Evolutionary conservation across 2,329 filamentous ascomycete species (phyloP), one percentile per base, ranked within the genome.

Genomic region (Sclerotinia borealis): DNA sequence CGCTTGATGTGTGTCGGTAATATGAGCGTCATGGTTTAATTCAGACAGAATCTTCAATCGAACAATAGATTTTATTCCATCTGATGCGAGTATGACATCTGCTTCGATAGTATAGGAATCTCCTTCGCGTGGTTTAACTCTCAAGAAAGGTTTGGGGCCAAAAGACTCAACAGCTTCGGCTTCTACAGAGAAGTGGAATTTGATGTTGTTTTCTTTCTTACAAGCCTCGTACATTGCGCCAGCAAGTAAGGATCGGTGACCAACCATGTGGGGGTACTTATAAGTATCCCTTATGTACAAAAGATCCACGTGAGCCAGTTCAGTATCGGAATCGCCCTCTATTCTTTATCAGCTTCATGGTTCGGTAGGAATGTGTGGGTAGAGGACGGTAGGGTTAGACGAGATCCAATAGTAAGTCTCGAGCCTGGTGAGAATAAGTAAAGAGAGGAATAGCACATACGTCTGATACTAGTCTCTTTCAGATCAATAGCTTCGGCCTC

Each of bases 201-300:
- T 85, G 72, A 93, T 86, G 41, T 79, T 79, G 22, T 81, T 74
- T 70, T 90, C 81, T 52, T 79, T 78, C 70, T 85, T 79, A 76
- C 90, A 93, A n/a, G 83, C 89, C 54, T 88, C 80, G 75, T 86
- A 92, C 37, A 93, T 77, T 7, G 83, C 83, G 41, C 83, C 83
- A 7, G 90, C 89, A 4, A 93, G 81, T 10, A 87, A 89, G 0
- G 87, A 81, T 25, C 91, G 85, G 73, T 95, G 91, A 9, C 89
- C 90, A 5, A 91, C 89, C 83, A 90, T 92, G 76, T 93, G 65
- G 6, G 65, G 58, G 31, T 66, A 66, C 8, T 47, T 84, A 72
- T 92, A 93, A 37, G 51, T 86, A 10, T 83, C 76, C 56, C 82
- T 78, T 67, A 93, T 85, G 68, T 91, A 86, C 37, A 79, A 79